Base-by-base conservation (phyloP, 192 early-diverging fungal genomes). In the Nowakowskiella sp. region DNA sequence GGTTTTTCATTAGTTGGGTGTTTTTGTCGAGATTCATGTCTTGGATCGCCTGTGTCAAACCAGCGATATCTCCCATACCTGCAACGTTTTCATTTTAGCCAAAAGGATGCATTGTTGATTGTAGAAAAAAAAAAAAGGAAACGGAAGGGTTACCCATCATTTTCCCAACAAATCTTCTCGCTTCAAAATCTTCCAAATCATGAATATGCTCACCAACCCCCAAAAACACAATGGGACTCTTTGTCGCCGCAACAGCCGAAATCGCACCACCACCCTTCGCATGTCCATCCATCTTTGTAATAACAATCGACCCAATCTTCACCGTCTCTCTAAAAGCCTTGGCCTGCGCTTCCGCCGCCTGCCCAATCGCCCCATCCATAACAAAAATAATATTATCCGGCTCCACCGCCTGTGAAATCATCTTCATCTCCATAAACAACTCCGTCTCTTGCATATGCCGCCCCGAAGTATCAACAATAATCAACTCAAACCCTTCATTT, bases 221-320 rank as follows among this genome's bases (percentile, higher is more conserved):
- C 54, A 97, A 94, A 51, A 95, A 97, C 32, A 91, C 77, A 49
- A 97, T 97, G 5, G 92, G 92, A 61, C 85, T 87, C 5, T 82
- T 76, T 0, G 92, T 95, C 3, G 94, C 92, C 3, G 94, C 94
- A 16, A 97, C 94, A 31, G 94, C 94, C 30, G 91, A 94, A 36
- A 97, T 97, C 23, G 94, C 94, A 73, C 94, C 94, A 65, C 94
- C 94, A 64, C 94, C 94, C 68, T 95, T 97, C 19, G 94, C 94
- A 53, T 97, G 94, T 16, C 94, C 94, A 65, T 97, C 94, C 88
- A 97, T 91, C 72, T 97, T 97, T 42, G 94, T 97, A 28, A 97
- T 91, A 58, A 97, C 86, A 43, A 97, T 92, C 2, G 92, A 94
- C 48, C 94, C 94, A 44, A 97, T 85, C 42, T 90, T 76, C 13